phyloP scores from a whole-genome alignment of 257 asterid species.

The Forsythia viridissima region DNA sequence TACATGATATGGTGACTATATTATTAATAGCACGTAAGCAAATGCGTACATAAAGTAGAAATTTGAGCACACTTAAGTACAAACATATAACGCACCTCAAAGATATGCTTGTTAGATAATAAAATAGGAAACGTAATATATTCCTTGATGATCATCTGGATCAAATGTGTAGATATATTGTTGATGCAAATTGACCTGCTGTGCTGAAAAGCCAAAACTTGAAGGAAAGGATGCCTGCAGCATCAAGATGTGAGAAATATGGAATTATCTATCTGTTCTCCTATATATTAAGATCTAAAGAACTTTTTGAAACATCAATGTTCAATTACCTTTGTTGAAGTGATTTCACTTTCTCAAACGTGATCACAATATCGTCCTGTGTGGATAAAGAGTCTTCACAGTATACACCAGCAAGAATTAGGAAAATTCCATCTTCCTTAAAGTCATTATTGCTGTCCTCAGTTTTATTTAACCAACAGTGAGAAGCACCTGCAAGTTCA shows the following conservation, averaged over 20 bases:
- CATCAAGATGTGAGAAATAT: slow-evolving; percentile 27
- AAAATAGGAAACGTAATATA: slow-evolving; percentile 73
- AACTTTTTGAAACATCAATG: slow-evolving; percentile 12
- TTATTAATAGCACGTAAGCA: background rate
- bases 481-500: slow-evolving; percentile 62
- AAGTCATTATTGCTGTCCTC: slow-evolving; percentile 36
- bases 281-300: slow-evolving; percentile 18
- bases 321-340: slow-evolving; percentile 73
- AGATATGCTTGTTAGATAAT: slow-evolving; percentile 47
- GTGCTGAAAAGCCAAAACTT: slow-evolving; percentile 64
- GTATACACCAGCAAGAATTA: slow-evolving; percentile 54
- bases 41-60: background rate
- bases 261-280: background rate
- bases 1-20: slow-evolving; percentile 4
- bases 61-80: slow-evolving; percentile 15
- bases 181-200: slow-evolving; percentile 38
- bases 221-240: slow-evolving; percentile 76
- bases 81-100: slow-evolving; percentile 54
- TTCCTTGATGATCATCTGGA: slow-evolving; percentile 54
- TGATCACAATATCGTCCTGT: slow-evolving; percentile 36
- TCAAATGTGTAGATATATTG: slow-evolving; percentile 42
- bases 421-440: slow-evolving; percentile 53
- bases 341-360: slow-evolving; percentile 63
- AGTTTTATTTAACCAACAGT: slow-evolving; percentile 65
- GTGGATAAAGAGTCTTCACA: slow-evolving; percentile 40